Conservation (phyloP, 2,329 filamentous ascomycete genomes). For the Colletotrichum sp. region DNA sequence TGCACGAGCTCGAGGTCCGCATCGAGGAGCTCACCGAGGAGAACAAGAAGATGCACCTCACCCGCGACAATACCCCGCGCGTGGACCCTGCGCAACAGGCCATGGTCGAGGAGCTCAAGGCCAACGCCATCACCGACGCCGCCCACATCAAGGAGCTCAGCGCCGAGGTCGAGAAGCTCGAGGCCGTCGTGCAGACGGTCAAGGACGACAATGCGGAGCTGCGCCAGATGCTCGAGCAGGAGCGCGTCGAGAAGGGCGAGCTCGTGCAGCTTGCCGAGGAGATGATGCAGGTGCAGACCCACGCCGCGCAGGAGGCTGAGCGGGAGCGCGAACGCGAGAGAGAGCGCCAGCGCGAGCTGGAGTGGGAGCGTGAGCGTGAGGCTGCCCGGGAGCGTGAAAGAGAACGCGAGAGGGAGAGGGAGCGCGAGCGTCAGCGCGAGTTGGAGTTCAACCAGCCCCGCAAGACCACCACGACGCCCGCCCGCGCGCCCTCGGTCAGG, state of each 20-base stretch:
- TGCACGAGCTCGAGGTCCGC: conserved; percentile 76
- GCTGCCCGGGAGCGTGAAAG: not conserved
- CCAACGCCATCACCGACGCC: conserved; percentile 67
- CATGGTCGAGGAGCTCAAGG: conserved; percentile 56
- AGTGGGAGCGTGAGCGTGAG: not conserved
- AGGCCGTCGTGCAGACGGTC: conserved; percentile 73
- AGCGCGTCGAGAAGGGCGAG: conserved; percentile 84
- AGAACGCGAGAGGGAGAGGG: not conserved
- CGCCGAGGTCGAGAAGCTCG: conserved; percentile 76
- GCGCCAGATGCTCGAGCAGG: conserved; percentile 69
- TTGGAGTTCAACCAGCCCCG: conserved; percentile 13
- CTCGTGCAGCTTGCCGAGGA: conserved; percentile 82
- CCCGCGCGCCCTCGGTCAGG: conserved; percentile 22
- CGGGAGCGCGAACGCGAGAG: not conserved
- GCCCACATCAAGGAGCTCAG: conserved; percentile 72
- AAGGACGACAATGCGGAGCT: conserved; percentile 73
- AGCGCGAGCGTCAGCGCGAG: conserved; percentile 14
- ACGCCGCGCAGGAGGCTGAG: conserved; percentile 33
- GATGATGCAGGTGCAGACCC: conserved; percentile 74
- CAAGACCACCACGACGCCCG: conserved; percentile 25
- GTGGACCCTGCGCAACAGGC: conserved; percentile 51
- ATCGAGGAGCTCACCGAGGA: conserved; percentile 74
- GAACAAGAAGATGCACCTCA: conserved; percentile 74
- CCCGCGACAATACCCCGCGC: conserved; percentile 68
- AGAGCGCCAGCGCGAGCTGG: not conserved